These are phyloP conservation scores for Candida parachauliodes DNA, from an alignment of 805 yeast genomes.

Conservation along the genomic window DNA sequence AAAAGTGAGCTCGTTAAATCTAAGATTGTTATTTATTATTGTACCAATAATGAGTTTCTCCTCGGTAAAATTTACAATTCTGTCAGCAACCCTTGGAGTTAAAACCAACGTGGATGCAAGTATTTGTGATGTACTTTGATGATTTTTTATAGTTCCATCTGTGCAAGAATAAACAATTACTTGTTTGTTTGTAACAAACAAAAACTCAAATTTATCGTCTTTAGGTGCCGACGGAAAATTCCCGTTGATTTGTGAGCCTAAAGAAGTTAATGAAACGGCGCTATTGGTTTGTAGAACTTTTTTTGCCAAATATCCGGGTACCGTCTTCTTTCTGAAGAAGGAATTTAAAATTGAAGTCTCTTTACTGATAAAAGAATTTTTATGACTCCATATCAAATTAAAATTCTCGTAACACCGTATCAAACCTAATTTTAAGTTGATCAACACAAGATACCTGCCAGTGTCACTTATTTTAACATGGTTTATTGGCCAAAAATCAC, in stretches of 20 bases:
- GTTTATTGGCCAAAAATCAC: constrained; percentile 60
- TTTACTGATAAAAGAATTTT: constrained; percentile 13
- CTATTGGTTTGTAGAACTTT: constrained; percentile 27
- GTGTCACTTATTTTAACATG: constrained; percentile 54
- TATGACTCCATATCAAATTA: constrained; percentile 32
- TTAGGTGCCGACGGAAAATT: constrained; percentile 28
- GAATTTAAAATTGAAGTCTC: constrained; percentile 46
- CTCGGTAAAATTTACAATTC: constrained; percentile 51
- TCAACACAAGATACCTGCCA: constrained; percentile 56
- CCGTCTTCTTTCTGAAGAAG: constrained; percentile 57
- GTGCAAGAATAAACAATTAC: constrained; percentile 47
- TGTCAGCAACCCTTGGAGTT: constrained; percentile 73
- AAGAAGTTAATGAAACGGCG: constrained; percentile 21
- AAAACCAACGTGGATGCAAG: constrained; percentile 51
- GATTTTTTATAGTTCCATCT: constrained; percentile 40
- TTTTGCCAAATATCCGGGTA: constrained; percentile 41
- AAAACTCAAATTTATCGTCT: constrained; percentile 42
- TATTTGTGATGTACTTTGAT: constrained; percentile 28
- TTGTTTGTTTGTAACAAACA: constrained; percentile 45
- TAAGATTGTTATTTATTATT: constrained; percentile 65
- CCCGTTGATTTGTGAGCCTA: constrained; percentile 24
- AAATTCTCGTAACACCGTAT: constrained; percentile 60
- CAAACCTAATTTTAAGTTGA: constrained; percentile 46
- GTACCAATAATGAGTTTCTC: constrained; percentile 55
- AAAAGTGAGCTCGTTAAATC: constrained; percentile 46